Conservation (phyloP, 805 yeast species). For the Zygoascus flipseniorum region DNA sequence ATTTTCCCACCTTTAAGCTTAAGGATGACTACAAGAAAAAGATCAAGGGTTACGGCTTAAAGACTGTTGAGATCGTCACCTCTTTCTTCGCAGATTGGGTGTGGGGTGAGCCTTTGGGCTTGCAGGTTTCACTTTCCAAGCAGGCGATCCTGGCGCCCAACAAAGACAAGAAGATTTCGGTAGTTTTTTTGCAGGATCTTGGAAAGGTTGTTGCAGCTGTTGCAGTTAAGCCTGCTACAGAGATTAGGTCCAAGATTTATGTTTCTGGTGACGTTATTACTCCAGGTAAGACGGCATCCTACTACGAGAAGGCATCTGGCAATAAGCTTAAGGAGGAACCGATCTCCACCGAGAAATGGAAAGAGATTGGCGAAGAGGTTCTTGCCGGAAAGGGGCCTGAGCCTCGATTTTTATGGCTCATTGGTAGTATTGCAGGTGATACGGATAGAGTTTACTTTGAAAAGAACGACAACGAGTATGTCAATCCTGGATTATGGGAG, state of each 20-base stretch:
- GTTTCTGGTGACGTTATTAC: slow-evolving; percentile 14
- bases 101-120: slow-evolving; percentile 5
- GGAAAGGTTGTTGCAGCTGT: slow-evolving; percentile 21
- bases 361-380: slow-evolving; percentile 1
- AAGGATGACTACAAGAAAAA: slow-evolving; percentile 12
- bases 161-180: slow-evolving; percentile 9
- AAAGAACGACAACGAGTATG: slow-evolving; percentile 16
- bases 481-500: slow-evolving; percentile 21
- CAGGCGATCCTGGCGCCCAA: slow-evolving; percentile 13
- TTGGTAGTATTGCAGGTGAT: neutral
- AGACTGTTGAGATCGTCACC: slow-evolving; percentile 17
- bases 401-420: neutral
- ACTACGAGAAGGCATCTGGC: slow-evolving; percentile 18
- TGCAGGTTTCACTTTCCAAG: neutral
- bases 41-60: slow-evolving; percentile 20
- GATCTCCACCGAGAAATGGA: slow-evolving; percentile 5
- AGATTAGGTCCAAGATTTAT: slow-evolving; percentile 17
- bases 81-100: slow-evolving; percentile 14
- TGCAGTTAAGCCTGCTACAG: slow-evolving; percentile 13
- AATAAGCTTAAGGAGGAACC: slow-evolving; percentile 13
- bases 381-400: neutral
- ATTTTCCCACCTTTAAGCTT: neutral
- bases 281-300: slow-evolving; percentile 9
- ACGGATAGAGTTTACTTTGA: neutral
- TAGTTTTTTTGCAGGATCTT: slow-evolving; percentile 19